Percentiles rank a stretch among this genome's conserved stretches.
Evolutionary conservation across 805 yeast genomes (phyloP).

Genomic region (Metschnikowia kofuensis): DNA sequence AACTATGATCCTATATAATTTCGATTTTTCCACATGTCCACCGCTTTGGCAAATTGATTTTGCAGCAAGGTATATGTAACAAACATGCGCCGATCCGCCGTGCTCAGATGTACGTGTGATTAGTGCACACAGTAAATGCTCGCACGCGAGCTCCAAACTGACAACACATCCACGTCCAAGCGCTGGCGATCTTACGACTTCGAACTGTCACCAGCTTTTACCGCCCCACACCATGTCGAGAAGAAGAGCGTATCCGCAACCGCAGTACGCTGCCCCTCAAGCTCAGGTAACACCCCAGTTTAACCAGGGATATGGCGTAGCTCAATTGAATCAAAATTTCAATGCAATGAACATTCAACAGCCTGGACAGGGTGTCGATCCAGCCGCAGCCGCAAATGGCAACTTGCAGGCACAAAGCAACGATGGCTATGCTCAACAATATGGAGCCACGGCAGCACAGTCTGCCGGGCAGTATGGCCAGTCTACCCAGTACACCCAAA

Average conservation of each 20-base stretch:
- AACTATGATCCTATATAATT: too few species aligned
- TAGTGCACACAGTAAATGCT: not conserved
- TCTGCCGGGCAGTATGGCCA: constrained; percentile 8
- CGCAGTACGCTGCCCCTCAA: constrained; percentile 36
- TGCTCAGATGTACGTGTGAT: constrained; percentile 2
- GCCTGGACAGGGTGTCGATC: constrained; percentile 14
- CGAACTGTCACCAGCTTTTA: not conserved
- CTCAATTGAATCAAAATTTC: constrained; percentile 33
- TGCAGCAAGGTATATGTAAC: not conserved
- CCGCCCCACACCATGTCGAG: constrained; percentile 30
- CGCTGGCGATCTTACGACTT: constrained; percentile 3
- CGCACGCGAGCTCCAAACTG: constrained; percentile 12
- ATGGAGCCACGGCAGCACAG: constrained; percentile 6
- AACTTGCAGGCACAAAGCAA: constrained; percentile 12
- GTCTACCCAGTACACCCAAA: constrained; percentile 1
- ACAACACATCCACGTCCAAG: constrained; percentile 12
- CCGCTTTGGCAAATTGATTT: not conserved
- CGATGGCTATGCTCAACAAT: constrained; percentile 15
- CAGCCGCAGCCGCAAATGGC: constrained; percentile 17
- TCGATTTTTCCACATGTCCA: too few species aligned
- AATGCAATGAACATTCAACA: constrained; percentile 30
- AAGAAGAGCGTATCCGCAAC: constrained; percentile 49
- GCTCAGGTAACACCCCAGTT: constrained; percentile 15
- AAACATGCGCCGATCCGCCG: not conserved
- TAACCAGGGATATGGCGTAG: constrained; percentile 28